Evolutionary conservation across 2,329 filamentous ascomycete genomes (phyloP).

Genomic region (Exophiala oligosperma): DNA sequence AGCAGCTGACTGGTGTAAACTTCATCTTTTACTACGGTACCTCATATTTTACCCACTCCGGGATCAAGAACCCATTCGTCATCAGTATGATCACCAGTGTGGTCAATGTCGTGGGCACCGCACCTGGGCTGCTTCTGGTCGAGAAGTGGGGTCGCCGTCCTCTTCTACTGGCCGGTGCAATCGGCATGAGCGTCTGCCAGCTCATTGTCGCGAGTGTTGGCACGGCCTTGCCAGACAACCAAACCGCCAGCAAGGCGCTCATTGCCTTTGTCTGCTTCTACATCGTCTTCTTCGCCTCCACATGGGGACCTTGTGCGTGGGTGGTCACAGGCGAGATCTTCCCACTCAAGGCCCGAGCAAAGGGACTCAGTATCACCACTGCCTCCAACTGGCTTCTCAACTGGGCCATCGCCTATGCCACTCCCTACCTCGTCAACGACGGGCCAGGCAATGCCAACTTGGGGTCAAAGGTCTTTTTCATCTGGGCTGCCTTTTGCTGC

Average conservation of each 20-base stretch:
- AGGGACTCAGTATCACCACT: slow-evolving; percentile 37
- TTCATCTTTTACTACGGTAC: slow-evolving; percentile 54
- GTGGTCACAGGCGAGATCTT: slow-evolving; percentile 46
- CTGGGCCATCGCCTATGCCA: slow-evolving; percentile 34
- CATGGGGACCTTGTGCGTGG: slow-evolving; percentile 70
- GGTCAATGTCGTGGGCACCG: slow-evolving; percentile 55
- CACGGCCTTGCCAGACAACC: slow-evolving; percentile 36
- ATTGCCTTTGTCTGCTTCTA: slow-evolving; percentile 80
- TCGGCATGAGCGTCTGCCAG: slow-evolving; percentile 55
- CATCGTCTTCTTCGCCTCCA: slow-evolving; percentile 87
- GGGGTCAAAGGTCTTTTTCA: slow-evolving; percentile 67
- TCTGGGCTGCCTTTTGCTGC: slow-evolving; percentile 63
- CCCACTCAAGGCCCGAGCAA: slow-evolving; percentile 38
- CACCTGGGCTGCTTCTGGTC: slow-evolving; percentile 53
- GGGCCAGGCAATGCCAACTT: slow-evolving; percentile 25
- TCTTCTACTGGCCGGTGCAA: slow-evolving; percentile 54
- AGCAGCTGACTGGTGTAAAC: slow-evolving; percentile 50
- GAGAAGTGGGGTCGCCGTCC: slow-evolving; percentile 54
- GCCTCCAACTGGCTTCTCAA: slow-evolving; percentile 40
- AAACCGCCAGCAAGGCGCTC: slow-evolving; percentile 26
- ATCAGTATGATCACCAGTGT: slow-evolving; percentile 54
- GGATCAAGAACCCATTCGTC: slow-evolving; percentile 47
- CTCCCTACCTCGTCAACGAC: slow-evolving; percentile 29
- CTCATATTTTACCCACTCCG: slow-evolving; percentile 60
- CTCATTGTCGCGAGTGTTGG: slow-evolving; percentile 51